Evolutionary conservation across 148 eudicot genomes (phyloP).

Genomic region (Vaccinium vitisidaea): DNA sequence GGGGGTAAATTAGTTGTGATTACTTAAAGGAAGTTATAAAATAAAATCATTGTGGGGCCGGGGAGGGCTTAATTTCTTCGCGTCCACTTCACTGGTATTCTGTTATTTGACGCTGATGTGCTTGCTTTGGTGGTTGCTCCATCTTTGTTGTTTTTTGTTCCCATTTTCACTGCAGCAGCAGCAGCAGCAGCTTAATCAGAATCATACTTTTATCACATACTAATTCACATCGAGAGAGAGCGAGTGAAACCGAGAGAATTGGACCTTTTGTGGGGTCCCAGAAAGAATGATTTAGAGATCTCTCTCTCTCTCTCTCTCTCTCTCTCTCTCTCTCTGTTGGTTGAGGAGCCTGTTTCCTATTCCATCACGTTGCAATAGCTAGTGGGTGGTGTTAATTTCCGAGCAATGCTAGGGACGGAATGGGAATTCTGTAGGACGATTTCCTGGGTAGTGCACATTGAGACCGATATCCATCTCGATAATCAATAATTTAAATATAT

Average conservation of each 20-base stretch:
- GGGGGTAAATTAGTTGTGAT: not conserved
- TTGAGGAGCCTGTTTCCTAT: not conserved
- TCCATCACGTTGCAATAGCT: not conserved
- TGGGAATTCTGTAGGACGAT: too few relatives aligned
- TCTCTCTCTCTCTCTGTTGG: not conserved
- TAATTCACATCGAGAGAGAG: not conserved
- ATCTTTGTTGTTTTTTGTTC: not conserved
- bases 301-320: not conserved
- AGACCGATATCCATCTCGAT: too few relatives aligned
- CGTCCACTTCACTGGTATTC: constrained; percentile 78
- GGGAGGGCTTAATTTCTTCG: constrained; percentile 53
- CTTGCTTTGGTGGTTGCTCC: constrained; percentile 32
- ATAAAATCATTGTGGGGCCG: constrained; percentile 4
- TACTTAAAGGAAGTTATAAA: constrained; percentile 1
- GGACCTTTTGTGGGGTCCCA: not conserved
- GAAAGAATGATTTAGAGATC: not conserved
- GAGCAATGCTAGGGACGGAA: too few relatives aligned
- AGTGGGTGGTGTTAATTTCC: not conserved
- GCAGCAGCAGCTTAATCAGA: not conserved
- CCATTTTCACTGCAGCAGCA: not conserved
- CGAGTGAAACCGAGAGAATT: not conserved
- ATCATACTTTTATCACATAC: not conserved
- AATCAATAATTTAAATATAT: too few relatives aligned
- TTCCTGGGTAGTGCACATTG: too few relatives aligned
- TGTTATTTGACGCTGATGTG: constrained; percentile 49